Conservation (phyloP, 2,329 filamentous ascomycete genomes). For the Hortaea sp. region DNA sequence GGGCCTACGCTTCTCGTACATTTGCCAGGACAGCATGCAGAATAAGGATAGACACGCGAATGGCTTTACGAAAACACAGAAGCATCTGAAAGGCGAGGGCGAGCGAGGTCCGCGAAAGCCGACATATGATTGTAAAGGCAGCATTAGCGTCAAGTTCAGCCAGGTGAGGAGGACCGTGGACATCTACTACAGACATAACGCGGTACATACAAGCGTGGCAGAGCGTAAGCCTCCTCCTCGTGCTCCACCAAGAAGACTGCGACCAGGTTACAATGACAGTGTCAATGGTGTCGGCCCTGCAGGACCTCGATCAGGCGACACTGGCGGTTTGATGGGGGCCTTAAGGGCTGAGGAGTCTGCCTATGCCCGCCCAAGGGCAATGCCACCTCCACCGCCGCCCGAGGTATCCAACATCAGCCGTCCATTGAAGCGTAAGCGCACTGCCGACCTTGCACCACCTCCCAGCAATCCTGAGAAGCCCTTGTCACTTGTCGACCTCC, state of each 20-base stretch:
- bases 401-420: conserved; percentile 5
- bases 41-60: conserved; percentile 42
- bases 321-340: conserved; percentile 6
- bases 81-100: conserved; percentile 15
- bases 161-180: conserved; percentile 31
- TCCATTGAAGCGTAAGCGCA: conserved; percentile 20
- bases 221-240: conserved; percentile 32
- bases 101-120: conserved; percentile 27
- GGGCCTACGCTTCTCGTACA: conserved; percentile 39
- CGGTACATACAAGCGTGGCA: conserved; percentile 37
- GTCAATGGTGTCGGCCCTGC: background rate
- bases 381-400: conserved; percentile 4
- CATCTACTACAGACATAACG: conserved; percentile 38
- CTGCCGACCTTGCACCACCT: conserved; percentile 1
- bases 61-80: conserved; percentile 19
- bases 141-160: conserved; percentile 40
- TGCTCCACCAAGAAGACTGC: background rate
- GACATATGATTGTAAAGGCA: conserved; percentile 40
- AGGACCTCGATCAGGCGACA: background rate
- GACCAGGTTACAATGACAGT: background rate
- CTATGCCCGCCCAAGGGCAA: conserved; percentile 4
- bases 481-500: conserved; percentile 19
- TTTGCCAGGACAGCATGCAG: conserved; percentile 41
- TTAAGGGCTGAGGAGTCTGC: conserved; percentile 6
- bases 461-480: conserved; percentile 7